Evolutionary conservation across 2,329 filamentous ascomycete genomes (phyloP), one percentile per base, ranked within the genome.

Genomic region (Fusarium tanahbumbuense): DNA sequence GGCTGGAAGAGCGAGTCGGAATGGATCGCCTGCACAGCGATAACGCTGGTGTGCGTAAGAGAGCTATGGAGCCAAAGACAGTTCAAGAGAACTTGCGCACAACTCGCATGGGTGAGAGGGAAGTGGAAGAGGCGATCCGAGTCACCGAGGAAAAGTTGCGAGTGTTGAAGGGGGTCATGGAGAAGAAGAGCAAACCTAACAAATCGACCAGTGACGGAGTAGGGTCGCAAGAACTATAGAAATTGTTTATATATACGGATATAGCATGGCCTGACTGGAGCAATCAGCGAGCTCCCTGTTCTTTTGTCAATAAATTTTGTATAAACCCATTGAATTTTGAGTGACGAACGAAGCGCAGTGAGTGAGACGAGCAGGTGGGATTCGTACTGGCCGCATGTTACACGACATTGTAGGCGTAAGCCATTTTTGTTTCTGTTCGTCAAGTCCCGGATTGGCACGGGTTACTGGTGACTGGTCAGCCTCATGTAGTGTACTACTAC

Each of bases 1-100:
- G 94, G 94, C 83, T 98, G 7, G 94, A 98, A 78, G 93, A 97
- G 74, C 87, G 94, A 20, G 90, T 93, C 3, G 92, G 93, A 4
- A 83, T 96, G 77, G 91, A 93, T 59, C 83, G 83, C 62, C 81
- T 87, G 70, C 81, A 78, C 71, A 66, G 72, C 23, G 84, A 82
- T n/a, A 61, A 72, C 23, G 23, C 63, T 11, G 71, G 64, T 28
- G 57, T 60, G 9, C 83, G 85, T 47, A 86, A 88, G 71, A 83
- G 80, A 67, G 81, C 82, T 16, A 78, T 86, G 27, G 84, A 90
- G 70, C 83, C 85, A 4, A 85, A 84, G 32, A 84, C 89, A 4
- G 82, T 87, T 25, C 87, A 90, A 73, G 89, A 91, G 60, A 89
- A 85, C 76, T 68, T 89, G 49, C 81, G 83, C 12, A 83, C 87